Base-by-base conservation (phyloP, 106 monocot genomes). In the Narthecium ossifragum region DNA sequence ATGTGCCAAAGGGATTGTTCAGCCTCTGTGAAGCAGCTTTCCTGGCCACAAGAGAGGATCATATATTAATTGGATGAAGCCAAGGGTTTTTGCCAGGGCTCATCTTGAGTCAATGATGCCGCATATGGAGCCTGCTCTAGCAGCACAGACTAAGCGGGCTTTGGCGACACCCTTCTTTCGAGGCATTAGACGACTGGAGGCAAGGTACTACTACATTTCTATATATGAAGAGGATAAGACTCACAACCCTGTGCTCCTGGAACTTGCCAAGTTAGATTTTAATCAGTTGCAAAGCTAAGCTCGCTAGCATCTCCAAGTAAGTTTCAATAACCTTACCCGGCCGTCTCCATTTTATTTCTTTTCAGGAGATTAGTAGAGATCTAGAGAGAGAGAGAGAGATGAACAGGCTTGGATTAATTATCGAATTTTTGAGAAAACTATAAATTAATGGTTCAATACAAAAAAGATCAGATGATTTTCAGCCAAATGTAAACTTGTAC, bases 31-130 rank as follows among this genome's bases (percentile, higher is more conserved):
- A n/a, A n/a, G 72, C 72, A 45, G 22, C 71, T 37, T 34, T 41
- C 57, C 66, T 78, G n/a, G 46, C 56, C n/a, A 67, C 36, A 3
- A 55, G 18, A 29, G 49, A 24, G 1, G 77, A 78, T 15, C 11
- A 25, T 11, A 61, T 67, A 52, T 48, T 78, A 14, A n/a, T n/a
- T n/a, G n/a, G 77, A 72, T 13, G 57, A 71, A 28, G 77, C 75
- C 37, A 48, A 31, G 12, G n/a, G 28, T n/a, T 1, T 68, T 75
- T 32, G 6, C 67, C 6, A 59, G 8, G 32, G 49, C 13, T 5
- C 26, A 54, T 32, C 53, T 70, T 3, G 46, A 62, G 15, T 14
- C 24, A 27, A 30, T 15, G 31, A 1, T 46, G 8, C 45, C 27
- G 1, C 6, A 43, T 10, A 11, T 50, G 17, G 13, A 46, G 27